These are phyloP conservation scores for Metschnikowia noctiluminum DNA, from an alignment of 805 yeast species.

Conservation along the genomic window DNA sequence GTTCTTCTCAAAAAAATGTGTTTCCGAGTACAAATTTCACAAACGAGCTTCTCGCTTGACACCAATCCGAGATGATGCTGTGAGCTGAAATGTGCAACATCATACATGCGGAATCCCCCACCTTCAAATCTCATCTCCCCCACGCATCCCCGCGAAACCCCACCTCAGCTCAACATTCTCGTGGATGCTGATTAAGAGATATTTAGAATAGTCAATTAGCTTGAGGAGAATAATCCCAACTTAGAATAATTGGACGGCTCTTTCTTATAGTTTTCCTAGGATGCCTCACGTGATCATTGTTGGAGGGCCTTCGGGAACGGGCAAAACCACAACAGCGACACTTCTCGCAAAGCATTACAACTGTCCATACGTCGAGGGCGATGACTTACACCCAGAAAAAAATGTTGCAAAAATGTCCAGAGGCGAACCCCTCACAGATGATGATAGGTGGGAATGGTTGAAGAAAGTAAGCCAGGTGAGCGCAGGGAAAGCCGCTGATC, in stretches of 20 bases:
- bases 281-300: conserved; percentile 50
- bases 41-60: no score
- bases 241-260: not conserved
- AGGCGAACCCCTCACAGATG: conserved; percentile 82
- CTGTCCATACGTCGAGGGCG: conserved; percentile 80
- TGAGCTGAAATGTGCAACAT: not conserved
- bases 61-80: no score
- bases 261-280: not conserved
- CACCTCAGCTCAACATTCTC: not conserved
- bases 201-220: no score
- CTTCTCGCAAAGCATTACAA: conserved; percentile 42
- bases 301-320: conserved; percentile 97
- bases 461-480: conserved; percentile 43
- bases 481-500: conserved; percentile 33
- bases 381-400: conserved; percentile 62
- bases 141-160: conserved; percentile 5
- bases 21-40: no score
- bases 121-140: not conserved
- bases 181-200: not conserved
- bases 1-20: not conserved
- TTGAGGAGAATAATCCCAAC: no score
- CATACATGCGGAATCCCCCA: conserved; percentile 1
- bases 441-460: conserved; percentile 93
- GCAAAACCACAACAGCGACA: conserved; percentile 78
- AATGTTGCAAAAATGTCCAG: conserved; percentile 81